These are phyloP conservation scores for Ophiosphaerella korrae DNA, from an alignment of 2,329 filamentous ascomycete species.

Conservation along the genomic window DNA sequence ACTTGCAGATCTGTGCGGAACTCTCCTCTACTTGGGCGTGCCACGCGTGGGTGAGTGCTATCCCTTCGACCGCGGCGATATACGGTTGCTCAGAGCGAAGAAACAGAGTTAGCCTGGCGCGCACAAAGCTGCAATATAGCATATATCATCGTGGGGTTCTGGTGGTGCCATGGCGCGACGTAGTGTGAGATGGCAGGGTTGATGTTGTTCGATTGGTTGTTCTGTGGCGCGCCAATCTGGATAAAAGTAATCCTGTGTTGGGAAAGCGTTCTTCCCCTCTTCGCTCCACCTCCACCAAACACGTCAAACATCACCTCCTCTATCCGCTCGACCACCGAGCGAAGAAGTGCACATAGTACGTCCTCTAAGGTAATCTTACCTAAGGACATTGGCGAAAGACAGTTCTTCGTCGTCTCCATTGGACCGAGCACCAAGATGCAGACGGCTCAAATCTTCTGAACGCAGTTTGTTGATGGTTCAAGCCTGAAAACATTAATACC, in stretches of 20 bases:
- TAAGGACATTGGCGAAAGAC: neutral
- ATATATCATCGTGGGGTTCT: neutral
- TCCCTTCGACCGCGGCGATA: neutral
- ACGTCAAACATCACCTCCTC: neutral
- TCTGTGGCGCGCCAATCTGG: neutral
- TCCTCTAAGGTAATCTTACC: neutral
- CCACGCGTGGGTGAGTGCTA: neutral
- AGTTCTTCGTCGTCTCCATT: too few species aligned
- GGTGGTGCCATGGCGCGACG: slow-evolving; percentile 14
- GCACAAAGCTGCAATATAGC: neutral
- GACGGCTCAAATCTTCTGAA: too few species aligned
- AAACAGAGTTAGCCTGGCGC: slow-evolving; percentile 7
- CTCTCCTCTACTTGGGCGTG: neutral
- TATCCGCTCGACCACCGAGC: neutral
- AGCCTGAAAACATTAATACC: too few species aligned
- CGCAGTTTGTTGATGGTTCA: too few species aligned
- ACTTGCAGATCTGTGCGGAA: too few species aligned
- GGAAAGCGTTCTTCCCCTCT: neutral
- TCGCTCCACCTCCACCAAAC: neutral
- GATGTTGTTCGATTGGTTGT: neutral
- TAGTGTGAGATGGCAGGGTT: neutral
- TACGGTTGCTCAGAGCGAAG: neutral
- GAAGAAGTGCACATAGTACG: neutral
- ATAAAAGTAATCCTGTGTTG: too few species aligned
- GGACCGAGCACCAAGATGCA: too few species aligned